These are phyloP conservation scores for Wickerhamiella pararugosa DNA, from an alignment of 1,139 yeast species.

Conservation along the genomic window DNA sequence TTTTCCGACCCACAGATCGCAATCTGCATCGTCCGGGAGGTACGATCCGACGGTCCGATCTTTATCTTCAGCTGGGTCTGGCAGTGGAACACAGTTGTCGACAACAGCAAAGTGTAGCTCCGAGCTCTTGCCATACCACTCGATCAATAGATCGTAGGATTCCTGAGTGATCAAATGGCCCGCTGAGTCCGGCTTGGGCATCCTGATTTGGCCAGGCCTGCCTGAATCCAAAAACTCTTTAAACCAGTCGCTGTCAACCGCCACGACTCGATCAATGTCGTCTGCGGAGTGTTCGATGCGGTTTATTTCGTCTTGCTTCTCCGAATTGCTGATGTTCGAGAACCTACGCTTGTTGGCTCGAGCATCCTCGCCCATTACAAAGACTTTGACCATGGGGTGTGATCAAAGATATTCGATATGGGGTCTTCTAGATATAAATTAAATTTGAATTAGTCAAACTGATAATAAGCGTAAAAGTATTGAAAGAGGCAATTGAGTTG, in stretches of 20 bases:
- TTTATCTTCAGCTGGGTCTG: constrained; percentile 1
- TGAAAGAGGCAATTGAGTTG: no score
- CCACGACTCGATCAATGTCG: background rate
- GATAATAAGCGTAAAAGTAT: no score
- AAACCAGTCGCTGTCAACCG: background rate
- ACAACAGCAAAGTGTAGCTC: constrained; percentile 2
- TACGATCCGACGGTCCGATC: constrained; percentile 7
- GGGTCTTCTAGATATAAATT: no score
- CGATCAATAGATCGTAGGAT: constrained; percentile 6
- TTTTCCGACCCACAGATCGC: constrained; percentile 5
- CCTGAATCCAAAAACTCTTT: background rate
- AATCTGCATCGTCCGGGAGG: background rate
- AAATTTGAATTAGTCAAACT: no score
- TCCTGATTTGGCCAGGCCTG: background rate
- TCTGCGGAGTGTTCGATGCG: constrained; percentile 1
- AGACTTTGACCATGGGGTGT: no score
- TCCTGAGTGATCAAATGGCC: background rate
- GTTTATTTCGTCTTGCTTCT: constrained; percentile 1
- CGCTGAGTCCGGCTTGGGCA: background rate
- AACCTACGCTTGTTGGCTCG: constrained; percentile 1
- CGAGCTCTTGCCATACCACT: constrained; percentile 9
- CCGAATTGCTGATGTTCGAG: constrained; percentile 1
- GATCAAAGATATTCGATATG: no score
- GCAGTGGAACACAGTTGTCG: constrained; percentile 1
- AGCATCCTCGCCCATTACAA: no score